Percentiles rank a stretch among this genome's conserved stretches.
Evolutionary conservation across 2,329 filamentous ascomycete species (phyloP).

Genomic region (Exophiala spinifera): DNA sequence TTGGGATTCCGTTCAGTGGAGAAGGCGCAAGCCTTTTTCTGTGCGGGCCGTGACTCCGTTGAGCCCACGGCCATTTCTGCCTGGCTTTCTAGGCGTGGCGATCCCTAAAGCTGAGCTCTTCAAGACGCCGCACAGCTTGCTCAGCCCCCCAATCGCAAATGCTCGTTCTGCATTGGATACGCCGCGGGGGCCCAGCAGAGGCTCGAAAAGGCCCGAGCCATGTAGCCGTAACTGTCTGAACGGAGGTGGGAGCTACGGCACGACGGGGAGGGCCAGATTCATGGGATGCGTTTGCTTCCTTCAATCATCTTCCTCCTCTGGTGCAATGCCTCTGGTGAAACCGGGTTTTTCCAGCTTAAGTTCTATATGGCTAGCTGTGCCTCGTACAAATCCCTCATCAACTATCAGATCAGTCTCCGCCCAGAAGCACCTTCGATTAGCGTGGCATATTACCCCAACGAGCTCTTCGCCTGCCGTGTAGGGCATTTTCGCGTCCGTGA

Average conservation of each 20-base stretch:
- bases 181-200: neutral
- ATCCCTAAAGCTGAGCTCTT: conserved; percentile 2
- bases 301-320: no score
- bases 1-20: conserved; percentile 1
- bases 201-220: conserved; percentile 3
- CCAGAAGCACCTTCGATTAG: no score
- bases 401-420: no score
- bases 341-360: neutral
- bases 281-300: neutral
- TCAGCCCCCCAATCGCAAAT: no score
- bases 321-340: no score
- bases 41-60: neutral
- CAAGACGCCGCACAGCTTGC: neutral
- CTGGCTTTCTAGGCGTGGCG: neutral
- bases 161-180: no score
- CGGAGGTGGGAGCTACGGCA: neutral
- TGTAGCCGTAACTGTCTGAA: neutral
- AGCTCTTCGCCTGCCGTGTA: conserved; percentile 12
- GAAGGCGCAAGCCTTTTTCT: neutral
- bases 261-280: neutral
- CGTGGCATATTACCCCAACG: conserved; percentile 5
- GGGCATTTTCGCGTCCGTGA: conserved; percentile 2
- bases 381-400: no score
- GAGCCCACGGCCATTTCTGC: neutral
- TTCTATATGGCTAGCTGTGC: neutral